Evolutionary conservation across 164 flowering plant genomes (phyloP).

Genomic region (Annona squamosa): DNA sequence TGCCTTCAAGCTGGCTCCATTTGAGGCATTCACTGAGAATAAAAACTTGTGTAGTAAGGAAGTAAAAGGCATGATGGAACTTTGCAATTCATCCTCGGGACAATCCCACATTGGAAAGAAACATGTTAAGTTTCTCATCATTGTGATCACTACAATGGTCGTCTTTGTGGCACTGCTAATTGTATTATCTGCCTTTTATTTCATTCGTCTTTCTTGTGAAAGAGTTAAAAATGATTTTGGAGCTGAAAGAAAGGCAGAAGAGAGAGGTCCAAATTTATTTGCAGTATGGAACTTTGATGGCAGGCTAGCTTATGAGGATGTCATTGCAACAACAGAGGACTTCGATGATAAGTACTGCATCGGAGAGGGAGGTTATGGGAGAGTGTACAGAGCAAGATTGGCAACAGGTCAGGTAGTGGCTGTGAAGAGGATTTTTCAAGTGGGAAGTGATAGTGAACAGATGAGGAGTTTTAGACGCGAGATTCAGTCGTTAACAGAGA

Average conservation of each 20-base stretch:
- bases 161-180: background rate
- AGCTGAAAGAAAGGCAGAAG: slow-evolving; percentile 16
- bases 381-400: slow-evolving; percentile 9
- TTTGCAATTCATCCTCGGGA: slow-evolving; percentile 2
- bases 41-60: slow-evolving; percentile 32
- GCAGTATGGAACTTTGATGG: slow-evolving; percentile 46
- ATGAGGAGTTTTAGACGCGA: slow-evolving; percentile 10
- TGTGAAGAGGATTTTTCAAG: slow-evolving; percentile 34
- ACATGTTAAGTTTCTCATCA: background rate
- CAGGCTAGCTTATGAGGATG: slow-evolving; percentile 40
- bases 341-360: slow-evolving; percentile 42
- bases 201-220: background rate
- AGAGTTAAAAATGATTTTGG: slow-evolving; percentile 12
- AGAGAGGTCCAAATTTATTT: slow-evolving; percentile 3
- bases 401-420: slow-evolving; percentile 41
- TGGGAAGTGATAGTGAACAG: slow-evolving; percentile 47
- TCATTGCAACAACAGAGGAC: slow-evolving; percentile 42
- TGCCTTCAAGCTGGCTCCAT: slow-evolving; percentile 12
- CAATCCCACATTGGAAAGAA: background rate
- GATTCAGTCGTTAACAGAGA: background rate
- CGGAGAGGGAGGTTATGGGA: slow-evolving; percentile 61
- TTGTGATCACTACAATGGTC: background rate
- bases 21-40: slow-evolving; percentile 11
- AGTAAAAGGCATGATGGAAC: background rate
- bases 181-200: background rate